Percentiles rank a stretch among this genome's conserved stretches.
Conservation (phyloP, 352 stramenopile genomes). For the Globisporangium alternatum region DNA sequence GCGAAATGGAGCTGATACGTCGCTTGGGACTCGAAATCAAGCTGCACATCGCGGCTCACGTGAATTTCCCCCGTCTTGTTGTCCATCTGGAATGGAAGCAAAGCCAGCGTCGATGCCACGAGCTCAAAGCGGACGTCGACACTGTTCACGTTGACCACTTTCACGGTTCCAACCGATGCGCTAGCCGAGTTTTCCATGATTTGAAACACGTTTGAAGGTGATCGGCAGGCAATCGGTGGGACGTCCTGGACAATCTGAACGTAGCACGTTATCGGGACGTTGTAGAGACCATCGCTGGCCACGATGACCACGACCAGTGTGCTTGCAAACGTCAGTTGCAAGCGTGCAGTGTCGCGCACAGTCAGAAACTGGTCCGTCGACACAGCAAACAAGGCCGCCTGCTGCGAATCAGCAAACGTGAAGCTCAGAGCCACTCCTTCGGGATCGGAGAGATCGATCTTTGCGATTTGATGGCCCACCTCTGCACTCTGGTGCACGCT, state of each 20-base stretch:
- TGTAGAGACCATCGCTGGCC: conserved; percentile 20
- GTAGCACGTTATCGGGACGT: conserved; percentile 21
- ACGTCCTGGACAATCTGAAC: conserved; percentile 25
- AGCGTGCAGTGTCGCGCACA: not conserved
- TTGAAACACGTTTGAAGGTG: not conserved
- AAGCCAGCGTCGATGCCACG: conserved; percentile 1
- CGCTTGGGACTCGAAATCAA: conserved; percentile 40
- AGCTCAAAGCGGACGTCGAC: conserved; percentile 7
- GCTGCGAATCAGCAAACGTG: not conserved
- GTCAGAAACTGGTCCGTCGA: conserved; percentile 15
- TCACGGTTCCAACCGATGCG: conserved; percentile 5
- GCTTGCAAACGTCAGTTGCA: conserved; percentile 4
- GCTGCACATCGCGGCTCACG: conserved; percentile 21
- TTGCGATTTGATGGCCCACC: conserved; percentile 14
- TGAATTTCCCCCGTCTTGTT: conserved; percentile 28
- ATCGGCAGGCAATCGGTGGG: conserved; percentile 33
- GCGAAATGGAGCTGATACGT: conserved; percentile 34
- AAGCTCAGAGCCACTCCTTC: conserved; percentile 5
- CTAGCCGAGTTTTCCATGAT: conserved; percentile 13
- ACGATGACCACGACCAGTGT: conserved; percentile 3
- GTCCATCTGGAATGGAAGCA: conserved; percentile 37
- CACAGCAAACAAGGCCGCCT: conserved; percentile 2
- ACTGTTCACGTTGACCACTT: not conserved
- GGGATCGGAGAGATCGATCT: conserved; percentile 6
- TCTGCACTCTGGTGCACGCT: conserved; percentile 28